Conservation (phyloP, 306 rosid species). For the Gastrolobium bilobum region DNA sequence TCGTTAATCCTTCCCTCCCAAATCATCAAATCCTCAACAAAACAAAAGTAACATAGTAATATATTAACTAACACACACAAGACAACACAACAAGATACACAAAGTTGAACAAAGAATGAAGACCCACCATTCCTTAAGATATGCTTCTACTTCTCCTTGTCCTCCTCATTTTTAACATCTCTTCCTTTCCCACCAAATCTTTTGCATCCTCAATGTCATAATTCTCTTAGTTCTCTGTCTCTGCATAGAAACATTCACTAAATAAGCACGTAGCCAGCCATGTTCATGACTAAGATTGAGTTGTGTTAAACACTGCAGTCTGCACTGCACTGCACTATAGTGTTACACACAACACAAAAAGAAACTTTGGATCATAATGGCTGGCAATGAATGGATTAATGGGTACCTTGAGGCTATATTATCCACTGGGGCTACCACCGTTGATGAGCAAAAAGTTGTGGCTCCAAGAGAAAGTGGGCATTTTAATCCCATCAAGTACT, state of each 20-base stretch:
- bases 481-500: conserved; percentile 89
- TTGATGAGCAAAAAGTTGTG: conserved; percentile 79
- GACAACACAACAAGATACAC: conserved; percentile 2
- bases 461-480: conserved; percentile 66
- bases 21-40: not conserved
- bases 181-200: not conserved
- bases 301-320: not conserved
- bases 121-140: conserved; percentile 51
- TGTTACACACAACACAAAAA: not conserved
- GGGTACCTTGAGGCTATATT: too few relatives aligned
- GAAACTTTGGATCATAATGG: not conserved
- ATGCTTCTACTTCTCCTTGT: conserved; percentile 40
- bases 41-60: not conserved
- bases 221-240: not conserved
- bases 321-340: not conserved
- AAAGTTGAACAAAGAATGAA: conserved; percentile 6
- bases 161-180: conserved; percentile 25
- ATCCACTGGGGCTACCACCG: conserved; percentile 11
- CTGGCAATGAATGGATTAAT: too few relatives aligned
- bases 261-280: not conserved
- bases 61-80: not conserved
- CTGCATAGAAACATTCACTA: not conserved
- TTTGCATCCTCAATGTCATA: conserved; percentile 1
- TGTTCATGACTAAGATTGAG: not conserved
- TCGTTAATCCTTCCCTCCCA: not conserved